Evolutionary conservation across 495 filamentous ascomycete species (phyloP).

Genomic region (Penicillium atrosanguineum): DNA sequence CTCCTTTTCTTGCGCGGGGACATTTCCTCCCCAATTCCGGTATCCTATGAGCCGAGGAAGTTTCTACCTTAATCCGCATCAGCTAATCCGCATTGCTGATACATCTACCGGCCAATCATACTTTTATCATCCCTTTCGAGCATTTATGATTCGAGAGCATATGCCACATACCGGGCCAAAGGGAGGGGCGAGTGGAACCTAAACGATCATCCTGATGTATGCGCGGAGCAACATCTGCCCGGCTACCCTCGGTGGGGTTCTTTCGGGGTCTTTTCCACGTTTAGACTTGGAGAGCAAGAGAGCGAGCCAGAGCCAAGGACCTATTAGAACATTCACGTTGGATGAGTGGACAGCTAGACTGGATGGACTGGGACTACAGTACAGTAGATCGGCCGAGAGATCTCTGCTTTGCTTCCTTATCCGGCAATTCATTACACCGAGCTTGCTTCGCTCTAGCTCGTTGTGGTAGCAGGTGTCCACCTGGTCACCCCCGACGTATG

Average conservation of each 20-base stretch:
- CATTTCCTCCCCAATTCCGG: no score
- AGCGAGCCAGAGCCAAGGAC: no score
- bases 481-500: no score
- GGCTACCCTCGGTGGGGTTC: slow-evolving; percentile 41
- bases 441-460: background rate
- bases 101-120: background rate
- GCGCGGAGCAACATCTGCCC: slow-evolving; percentile 19
- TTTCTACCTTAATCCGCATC: background rate
- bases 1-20: background rate
- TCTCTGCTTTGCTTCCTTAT: background rate
- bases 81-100: background rate
- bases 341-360: background rate
- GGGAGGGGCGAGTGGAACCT: slow-evolving; percentile 9
- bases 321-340: background rate
- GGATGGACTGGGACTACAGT: no score
- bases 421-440: background rate
- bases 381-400: background rate
- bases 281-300: background rate
- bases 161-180: background rate
- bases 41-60: background rate
- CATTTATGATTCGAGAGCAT: no score
- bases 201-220: slow-evolving; percentile 20
- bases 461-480: no score
- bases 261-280: background rate
- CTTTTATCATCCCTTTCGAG: background rate